Base-by-base conservation (phyloP, 2,329 filamentous ascomycete genomes). In the Fusarium robinianum region DNA sequence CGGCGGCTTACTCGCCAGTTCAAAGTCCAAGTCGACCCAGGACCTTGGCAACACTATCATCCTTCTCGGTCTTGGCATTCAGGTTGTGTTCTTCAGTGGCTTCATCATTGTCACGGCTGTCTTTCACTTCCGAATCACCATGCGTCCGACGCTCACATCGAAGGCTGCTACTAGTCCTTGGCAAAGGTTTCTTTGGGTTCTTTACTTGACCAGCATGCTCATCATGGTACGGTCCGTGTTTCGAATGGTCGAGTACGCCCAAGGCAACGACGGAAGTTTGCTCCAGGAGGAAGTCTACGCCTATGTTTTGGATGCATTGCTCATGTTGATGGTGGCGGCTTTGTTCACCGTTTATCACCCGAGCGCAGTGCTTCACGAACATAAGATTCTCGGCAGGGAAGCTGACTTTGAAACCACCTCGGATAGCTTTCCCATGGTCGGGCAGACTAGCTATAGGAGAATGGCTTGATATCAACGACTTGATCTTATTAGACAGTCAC, bases 41-140 rank as follows among this genome's bases (percentile, higher is more conserved):
- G 31, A 53, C 2, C 51, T 54, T 0, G 75, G 72, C 15, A 62
- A 75, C 30, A 65, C 71, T 5, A 60, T 81, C 18, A 72, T 81
- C 6, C 62, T 81, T 5, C 71, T 50, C 1, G 79, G 79, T 5
- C 62, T 83, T 1, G 61, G 73, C 3, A 55, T 81, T 2, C 79
- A 83, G 51, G 67, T 83, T 4, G 23, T 77, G 9, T 71, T 76
- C 39, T 80, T 83, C 33, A 66, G 67, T 2, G 60, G 79, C 31
- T 83, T 83, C 50, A 62, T 79, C 9, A 34, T 72, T 0, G 66
- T 72, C 0, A 67, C 75, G 0, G 47, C 68, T 2, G 49, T 73
- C 0, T 79, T 79, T 54, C 72, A 80, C 45, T 41, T 41, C 3
- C 49, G 58, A 5, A 49, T 61, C 22, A 15, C 32, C n/a, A 17